Evolutionary conservation across 208 protist genomes (phyloP).

Genomic region (Leishmania gerbilli): DNA sequence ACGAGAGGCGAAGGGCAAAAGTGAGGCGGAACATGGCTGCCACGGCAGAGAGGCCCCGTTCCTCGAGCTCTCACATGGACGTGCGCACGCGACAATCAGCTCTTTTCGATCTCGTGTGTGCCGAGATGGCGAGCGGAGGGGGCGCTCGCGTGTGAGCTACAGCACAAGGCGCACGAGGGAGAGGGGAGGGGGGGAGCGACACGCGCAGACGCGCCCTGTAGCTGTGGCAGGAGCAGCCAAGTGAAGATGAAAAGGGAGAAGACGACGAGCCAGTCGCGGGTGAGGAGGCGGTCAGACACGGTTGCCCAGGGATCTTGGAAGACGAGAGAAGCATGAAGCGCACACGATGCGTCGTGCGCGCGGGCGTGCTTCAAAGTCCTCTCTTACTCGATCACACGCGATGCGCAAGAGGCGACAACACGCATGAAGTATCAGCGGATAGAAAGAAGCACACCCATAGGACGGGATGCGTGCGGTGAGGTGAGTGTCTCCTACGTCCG

Average conservation of each 20-base stretch:
- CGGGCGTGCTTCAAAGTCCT: neutral
- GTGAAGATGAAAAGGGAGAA: neutral
- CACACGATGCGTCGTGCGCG: neutral
- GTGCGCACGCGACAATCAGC: neutral
- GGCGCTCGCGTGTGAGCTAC: neutral
- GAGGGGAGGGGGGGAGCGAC: neutral
- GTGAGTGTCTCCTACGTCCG: neutral
- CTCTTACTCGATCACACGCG: neutral
- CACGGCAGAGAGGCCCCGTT: neutral
- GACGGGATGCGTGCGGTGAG: neutral
- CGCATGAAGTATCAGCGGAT: neutral
- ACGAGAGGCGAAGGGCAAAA: conserved; percentile 8
- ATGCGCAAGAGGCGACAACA: neutral
- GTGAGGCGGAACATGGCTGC: conserved; percentile 13
- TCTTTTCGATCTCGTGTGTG: neutral
- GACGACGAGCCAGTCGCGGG: neutral
- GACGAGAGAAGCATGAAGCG: neutral
- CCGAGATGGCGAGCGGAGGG: neutral
- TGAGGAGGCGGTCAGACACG: neutral
- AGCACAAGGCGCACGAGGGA: neutral
- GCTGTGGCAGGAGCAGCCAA: neutral
- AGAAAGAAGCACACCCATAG: neutral
- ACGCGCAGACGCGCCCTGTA: neutral
- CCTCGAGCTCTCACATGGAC: neutral
- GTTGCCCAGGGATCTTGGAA: neutral